Base-by-base conservation (phyloP, 1,284 basidiomycete genomes). In the Sporisorium sorghi region DNA sequence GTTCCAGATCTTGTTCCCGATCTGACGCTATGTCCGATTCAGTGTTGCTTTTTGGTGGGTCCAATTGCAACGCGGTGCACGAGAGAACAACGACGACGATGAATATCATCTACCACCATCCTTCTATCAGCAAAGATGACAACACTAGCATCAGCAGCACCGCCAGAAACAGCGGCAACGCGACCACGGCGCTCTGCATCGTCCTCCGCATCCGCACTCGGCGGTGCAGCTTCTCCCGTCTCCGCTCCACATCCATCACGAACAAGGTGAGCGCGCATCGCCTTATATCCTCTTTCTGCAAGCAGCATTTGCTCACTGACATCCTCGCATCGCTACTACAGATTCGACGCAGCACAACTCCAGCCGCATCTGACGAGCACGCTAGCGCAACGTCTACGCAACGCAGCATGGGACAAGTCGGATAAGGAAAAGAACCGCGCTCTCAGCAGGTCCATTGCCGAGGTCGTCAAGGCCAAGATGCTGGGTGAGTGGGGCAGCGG, bases 391-490 rank as follows among this genome's bases (percentile, higher is more conserved):
- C 51, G 47, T 1, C 58, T 78, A 6, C 55, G 69, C 26, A 53
- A 54, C 17, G 71, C 59, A 52, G 42, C 56, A 23, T 76, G 67
- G 74, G 71, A 73, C 65, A 73, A 71, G 59, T 33, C 47, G 40
- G 73, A 78, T 53, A 76, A 72, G 65, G 71, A 73, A 10, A 62
- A 58, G 49, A 75, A 70, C 24, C 61, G 66, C 5, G 42, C 63
- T 3, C 49, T 78, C 7, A 76, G 74, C 51, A 51, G 64, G 26
- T 52, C 56, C 7, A 62, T 79, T 42, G 77, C 77, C 35, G 71
- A 79, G 11, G 32, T 40, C 2, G 37, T 70, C 58, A 76, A 79
- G 61, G 42, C 54, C 17, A 77, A 70, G 61, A 79, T 79, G 77
- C 40, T 79, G 21, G 74, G 74, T 73, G 44, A 28, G 73, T 69